phyloP scores from a whole-genome alignment of 83 land plant genomes.

The Thuja plicata region DNA sequence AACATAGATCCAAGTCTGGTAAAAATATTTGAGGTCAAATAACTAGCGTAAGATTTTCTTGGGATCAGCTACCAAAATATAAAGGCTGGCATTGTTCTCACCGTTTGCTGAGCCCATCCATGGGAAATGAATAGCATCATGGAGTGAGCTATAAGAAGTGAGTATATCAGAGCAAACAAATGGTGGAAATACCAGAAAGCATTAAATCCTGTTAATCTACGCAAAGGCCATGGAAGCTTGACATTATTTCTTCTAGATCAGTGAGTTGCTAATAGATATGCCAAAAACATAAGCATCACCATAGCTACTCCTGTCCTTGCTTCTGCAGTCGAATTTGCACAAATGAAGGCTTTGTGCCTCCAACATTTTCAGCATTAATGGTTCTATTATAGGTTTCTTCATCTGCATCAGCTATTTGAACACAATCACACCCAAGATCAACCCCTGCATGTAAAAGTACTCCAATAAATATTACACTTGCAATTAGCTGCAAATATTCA shows the following conservation, averaged over 20 bases:
- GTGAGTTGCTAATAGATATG: slow-evolving; percentile 19
- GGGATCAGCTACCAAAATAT: background rate
- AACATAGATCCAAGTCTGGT: slow-evolving; percentile 34
- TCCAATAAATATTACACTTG: slow-evolving; percentile 58
- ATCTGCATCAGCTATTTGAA: slow-evolving; percentile 21
- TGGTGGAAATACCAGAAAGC: too few species aligned
- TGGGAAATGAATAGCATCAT: slow-evolving; percentile 21
- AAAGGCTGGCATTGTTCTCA: background rate
- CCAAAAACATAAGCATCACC: slow-evolving; percentile 21
- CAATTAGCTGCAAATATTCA: slow-evolving; percentile 54
- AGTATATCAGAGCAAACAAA: slow-evolving; percentile 20
- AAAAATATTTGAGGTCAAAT: background rate
- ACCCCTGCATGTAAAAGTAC: too few species aligned
- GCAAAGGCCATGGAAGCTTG: slow-evolving; percentile 26
- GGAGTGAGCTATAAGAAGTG: slow-evolving; percentile 17
- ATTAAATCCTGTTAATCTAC: too few species aligned
- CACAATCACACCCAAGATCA: slow-evolving; percentile 79
- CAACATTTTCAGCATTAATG: background rate
- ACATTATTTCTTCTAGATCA: slow-evolving; percentile 14
- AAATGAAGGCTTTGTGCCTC: too few species aligned
- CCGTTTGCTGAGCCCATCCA: slow-evolving; percentile 27
- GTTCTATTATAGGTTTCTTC: background rate
- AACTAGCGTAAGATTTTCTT: background rate
- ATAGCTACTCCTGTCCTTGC: slow-evolving; percentile 18
- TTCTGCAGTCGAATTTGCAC: slow-evolving; percentile 1